phyloP scores from a whole-genome alignment of 2,329 filamentous ascomycete genomes.

The Colletotrichum phormii region DNA sequence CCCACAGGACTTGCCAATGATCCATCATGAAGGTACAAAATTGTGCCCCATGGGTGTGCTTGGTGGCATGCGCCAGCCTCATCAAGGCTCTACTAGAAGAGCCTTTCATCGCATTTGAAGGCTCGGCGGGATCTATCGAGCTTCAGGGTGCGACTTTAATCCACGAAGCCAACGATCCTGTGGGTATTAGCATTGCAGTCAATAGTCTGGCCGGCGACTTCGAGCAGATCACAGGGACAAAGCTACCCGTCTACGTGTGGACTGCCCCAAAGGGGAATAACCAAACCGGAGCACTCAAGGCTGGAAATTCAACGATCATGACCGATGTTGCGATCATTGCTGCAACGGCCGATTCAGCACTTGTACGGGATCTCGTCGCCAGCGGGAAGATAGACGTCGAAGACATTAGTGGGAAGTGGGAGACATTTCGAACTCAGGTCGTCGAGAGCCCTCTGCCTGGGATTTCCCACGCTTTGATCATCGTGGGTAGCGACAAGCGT shows the following conservation, averaged over 20 bases:
- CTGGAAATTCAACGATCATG: not conserved
- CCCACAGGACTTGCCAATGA: not conserved
- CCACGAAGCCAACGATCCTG: slow-evolving; percentile 3
- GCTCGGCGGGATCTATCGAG: slow-evolving; percentile 10
- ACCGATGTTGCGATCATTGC: slow-evolving; percentile 16
- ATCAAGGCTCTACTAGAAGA: slow-evolving; percentile 4
- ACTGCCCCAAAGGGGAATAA: not conserved
- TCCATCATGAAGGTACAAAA: not conserved
- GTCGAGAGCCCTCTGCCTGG: slow-evolving; percentile 59
- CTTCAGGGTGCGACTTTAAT: slow-evolving; percentile 4
- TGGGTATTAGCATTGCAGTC: slow-evolving; percentile 26
- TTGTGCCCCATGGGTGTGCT: not conserved
- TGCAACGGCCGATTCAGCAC: slow-evolving; percentile 36
- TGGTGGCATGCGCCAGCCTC: not conserved
- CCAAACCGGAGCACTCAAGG: not conserved
- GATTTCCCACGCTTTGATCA: slow-evolving; percentile 60
- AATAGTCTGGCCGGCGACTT: slow-evolving; percentile 16
- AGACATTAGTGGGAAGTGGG: slow-evolving; percentile 60
- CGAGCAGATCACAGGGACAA: slow-evolving; percentile 24
- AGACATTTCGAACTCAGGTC: slow-evolving; percentile 62
- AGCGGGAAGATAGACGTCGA: slow-evolving; percentile 39
- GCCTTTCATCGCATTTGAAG: not conserved
- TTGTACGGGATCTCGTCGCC: slow-evolving; percentile 36
- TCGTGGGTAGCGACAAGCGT: slow-evolving; percentile 68
- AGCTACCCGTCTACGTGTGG: slow-evolving; percentile 19